Evolutionary conservation across 2,329 filamentous ascomycete species (phyloP).

Genomic region (Furcasterigmium sp.): DNA sequence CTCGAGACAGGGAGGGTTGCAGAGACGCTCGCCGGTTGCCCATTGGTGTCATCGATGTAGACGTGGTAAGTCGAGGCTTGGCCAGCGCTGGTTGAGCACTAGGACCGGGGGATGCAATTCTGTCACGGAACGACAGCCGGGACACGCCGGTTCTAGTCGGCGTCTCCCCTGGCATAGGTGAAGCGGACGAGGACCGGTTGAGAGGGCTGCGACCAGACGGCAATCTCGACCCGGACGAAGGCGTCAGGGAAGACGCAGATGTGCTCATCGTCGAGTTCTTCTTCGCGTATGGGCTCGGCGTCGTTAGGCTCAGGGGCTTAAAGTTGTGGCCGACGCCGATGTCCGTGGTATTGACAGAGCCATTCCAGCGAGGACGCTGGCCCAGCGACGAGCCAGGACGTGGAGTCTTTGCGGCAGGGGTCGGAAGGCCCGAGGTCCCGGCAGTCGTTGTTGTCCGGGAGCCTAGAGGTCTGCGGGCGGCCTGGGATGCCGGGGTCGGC

Average conservation of each 20-base stretch:
- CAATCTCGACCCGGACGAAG: constrained; percentile 39
- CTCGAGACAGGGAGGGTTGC: constrained; percentile 37
- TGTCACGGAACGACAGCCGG: constrained; percentile 49
- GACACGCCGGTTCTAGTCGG: constrained; percentile 37
- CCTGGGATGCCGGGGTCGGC: constrained; percentile 35
- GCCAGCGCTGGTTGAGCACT: constrained; percentile 38
- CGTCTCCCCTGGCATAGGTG: constrained; percentile 39
- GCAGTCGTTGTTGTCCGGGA: constrained; percentile 39
- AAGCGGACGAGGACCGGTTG: constrained; percentile 39
- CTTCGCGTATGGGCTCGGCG: constrained; percentile 52
- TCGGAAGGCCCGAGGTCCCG: constrained; percentile 43
- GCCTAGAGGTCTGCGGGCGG: constrained; percentile 33
- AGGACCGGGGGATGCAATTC: constrained; percentile 43
- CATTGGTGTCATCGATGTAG: constrained; percentile 37
- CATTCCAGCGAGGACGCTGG: constrained; percentile 68
- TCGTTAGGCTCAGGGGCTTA: constrained; percentile 55
- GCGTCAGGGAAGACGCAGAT: constrained; percentile 36
- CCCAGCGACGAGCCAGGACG: constrained; percentile 41
- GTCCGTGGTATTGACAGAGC: constrained; percentile 57
- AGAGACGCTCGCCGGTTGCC: constrained; percentile 47
- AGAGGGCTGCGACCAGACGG: constrained; percentile 44
- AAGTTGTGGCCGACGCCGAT: constrained; percentile 65
- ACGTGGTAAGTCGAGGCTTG: constrained; percentile 37
- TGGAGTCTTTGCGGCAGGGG: constrained; percentile 27
- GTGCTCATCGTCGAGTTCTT: constrained; percentile 33